Percentiles rank a stretch among this genome's conserved stretches.
phyloP scores from a whole-genome alignment of 176 grass and related monocot genomes.

The Bromus sterilis region DNA sequence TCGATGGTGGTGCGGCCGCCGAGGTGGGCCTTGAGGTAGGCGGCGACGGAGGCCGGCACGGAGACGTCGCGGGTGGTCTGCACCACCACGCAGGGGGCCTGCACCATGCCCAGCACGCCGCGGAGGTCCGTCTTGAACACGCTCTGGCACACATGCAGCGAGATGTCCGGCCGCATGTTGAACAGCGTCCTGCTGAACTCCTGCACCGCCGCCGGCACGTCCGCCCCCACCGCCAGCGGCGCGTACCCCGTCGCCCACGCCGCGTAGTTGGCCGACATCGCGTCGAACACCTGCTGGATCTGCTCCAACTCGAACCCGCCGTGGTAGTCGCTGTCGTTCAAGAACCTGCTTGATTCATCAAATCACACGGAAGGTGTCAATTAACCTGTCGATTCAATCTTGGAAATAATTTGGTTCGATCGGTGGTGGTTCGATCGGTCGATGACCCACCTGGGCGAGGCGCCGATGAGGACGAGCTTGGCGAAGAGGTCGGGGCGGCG shows the following conservation, averaged over 20 bases:
- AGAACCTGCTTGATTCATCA: slow-evolving; percentile 60
- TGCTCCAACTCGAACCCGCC: slow-evolving; percentile 84
- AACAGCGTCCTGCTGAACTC: slow-evolving; percentile 99
- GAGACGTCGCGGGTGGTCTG: slow-evolving; percentile 91
- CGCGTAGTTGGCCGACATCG: slow-evolving; percentile 83
- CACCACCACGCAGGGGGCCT: slow-evolving; percentile 65
- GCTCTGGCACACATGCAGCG: slow-evolving; percentile 76
- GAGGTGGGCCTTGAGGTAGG: slow-evolving; percentile 65
- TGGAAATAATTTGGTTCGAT: neutral
- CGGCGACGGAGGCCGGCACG: slow-evolving; percentile 70
- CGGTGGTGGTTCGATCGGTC: neutral
- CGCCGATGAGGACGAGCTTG: slow-evolving; percentile 87
- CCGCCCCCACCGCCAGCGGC: slow-evolving; percentile 83
- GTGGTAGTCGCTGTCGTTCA: slow-evolving; percentile 84
- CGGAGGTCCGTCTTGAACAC: slow-evolving; percentile 90
- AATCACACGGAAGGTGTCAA: too few relatives aligned
- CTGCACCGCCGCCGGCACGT: slow-evolving; percentile 82
- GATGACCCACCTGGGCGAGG: slow-evolving; percentile 53
- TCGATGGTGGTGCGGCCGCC: slow-evolving; percentile 76
- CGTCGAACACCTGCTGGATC: slow-evolving; percentile 73
- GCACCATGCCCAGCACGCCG: slow-evolving; percentile 57
- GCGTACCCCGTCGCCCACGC: slow-evolving; percentile 93
- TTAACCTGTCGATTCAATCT: neutral
- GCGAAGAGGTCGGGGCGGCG: slow-evolving; percentile 80
- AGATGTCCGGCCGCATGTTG: slow-evolving; percentile 99